phyloP scores from a whole-genome alignment of 768 basidiomycete species.

The Panus rudis region DNA sequence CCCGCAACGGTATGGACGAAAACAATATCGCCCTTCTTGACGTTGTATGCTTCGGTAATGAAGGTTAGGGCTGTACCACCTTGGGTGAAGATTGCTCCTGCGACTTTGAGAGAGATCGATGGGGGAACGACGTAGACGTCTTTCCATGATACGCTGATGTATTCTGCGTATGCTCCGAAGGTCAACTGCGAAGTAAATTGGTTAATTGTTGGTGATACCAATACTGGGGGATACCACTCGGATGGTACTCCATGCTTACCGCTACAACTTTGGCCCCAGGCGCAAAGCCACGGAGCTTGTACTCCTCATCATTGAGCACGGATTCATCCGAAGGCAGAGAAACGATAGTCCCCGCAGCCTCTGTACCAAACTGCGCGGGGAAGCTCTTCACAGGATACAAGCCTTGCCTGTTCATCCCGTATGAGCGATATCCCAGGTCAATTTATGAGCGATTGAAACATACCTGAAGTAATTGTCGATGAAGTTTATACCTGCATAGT shows the following conservation, averaged over 20 bases:
- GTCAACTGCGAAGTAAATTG: constrained; percentile 10
- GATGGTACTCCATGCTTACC: too few species aligned
- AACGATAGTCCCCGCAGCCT: constrained; percentile 71
- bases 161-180: constrained; percentile 61
- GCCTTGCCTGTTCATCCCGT: constrained; percentile 37
- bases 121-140: constrained; percentile 55
- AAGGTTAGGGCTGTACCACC: constrained; percentile 72
- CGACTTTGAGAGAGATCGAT: constrained; percentile 46
- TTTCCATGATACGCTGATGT: constrained; percentile 58
- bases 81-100: constrained; percentile 61
- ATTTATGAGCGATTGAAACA: constrained; percentile 10
- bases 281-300: constrained; percentile 55
- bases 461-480: constrained; percentile 80
- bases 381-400: constrained; percentile 52
- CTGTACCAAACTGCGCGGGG: constrained; percentile 69
- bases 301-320: constrained; percentile 54
- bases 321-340: constrained; percentile 60
- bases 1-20: constrained; percentile 89
- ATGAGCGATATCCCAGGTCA: not conserved
- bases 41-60: constrained; percentile 77
- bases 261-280: constrained; percentile 70
- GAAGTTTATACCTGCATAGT: constrained; percentile 82
- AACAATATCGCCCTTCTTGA: constrained; percentile 70
- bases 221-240: too few species aligned
- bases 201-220: too few species aligned